Evolutionary conservation across 2,329 filamentous ascomycete species (phyloP).

Genomic region (Acarospora socialis): DNA sequence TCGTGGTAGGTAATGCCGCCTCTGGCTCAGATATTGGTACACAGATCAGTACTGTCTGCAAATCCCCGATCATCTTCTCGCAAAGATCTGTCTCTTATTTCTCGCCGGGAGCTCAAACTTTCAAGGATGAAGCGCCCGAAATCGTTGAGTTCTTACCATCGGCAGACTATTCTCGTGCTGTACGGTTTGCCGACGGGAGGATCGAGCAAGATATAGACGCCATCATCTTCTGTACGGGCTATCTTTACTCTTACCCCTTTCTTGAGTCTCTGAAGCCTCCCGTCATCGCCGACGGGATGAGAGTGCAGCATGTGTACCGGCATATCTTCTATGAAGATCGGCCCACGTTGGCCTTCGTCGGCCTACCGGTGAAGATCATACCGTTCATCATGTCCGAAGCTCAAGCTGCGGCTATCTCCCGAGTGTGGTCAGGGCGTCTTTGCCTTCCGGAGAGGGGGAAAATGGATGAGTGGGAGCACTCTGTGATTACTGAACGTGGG

Average conservation of each 20-base stretch:
- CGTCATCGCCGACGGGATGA: slow-evolving; percentile 52
- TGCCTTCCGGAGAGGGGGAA: slow-evolving; percentile 45
- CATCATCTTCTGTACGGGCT: slow-evolving; percentile 79
- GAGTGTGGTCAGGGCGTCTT: slow-evolving; percentile 61
- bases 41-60: slow-evolving; percentile 53
- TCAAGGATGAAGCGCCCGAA: slow-evolving; percentile 44
- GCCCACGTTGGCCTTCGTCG: slow-evolving; percentile 62
- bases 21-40: slow-evolving; percentile 71
- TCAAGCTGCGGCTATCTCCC: slow-evolving; percentile 62
- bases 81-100: slow-evolving; percentile 37
- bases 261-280: slow-evolving; percentile 35
- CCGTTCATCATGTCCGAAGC: slow-evolving; percentile 71
- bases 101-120: slow-evolving; percentile 23
- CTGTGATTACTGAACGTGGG: slow-evolving; percentile 29
- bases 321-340: slow-evolving; percentile 64
- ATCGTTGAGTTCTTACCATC: slow-evolving; percentile 41
- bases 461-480: slow-evolving; percentile 56
- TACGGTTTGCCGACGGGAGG: slow-evolving; percentile 52
- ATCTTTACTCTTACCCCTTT: slow-evolving; percentile 75
- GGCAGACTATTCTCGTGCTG: slow-evolving; percentile 37
- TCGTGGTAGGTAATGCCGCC: slow-evolving; percentile 72
- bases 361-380: slow-evolving; percentile 68
- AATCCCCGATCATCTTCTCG: slow-evolving; percentile 50
- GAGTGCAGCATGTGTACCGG: slow-evolving; percentile 59
- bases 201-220: slow-evolving; percentile 56